Evolutionary conservation across 441 rosid genomes (phyloP), one percentile per base, ranked within the genome.

Genomic region (Gossypium schwendimanii): DNA sequence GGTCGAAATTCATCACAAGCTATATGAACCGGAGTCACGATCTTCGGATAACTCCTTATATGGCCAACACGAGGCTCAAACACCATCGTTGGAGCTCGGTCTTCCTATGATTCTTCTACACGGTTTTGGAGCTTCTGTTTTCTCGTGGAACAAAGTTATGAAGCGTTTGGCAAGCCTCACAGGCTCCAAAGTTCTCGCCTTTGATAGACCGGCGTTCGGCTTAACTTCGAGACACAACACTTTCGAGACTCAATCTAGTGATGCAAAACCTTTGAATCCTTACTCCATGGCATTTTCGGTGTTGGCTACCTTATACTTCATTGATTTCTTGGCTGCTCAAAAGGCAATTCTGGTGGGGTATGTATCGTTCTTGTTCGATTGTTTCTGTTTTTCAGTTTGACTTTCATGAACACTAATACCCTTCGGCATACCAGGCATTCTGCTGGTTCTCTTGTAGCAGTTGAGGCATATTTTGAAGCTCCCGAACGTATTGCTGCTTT

Each of bases 91-190:
- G 63, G 80, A 75, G 71, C 10, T 77, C 45, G 76, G 78, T 23
- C 74, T 86, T 49, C 97, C 97, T 0, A 79, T 90, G 87, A 85
- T 94, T 72, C 82, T 94, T 26, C 79, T 94, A 47, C 98, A 92
- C 36, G 98, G 97, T 4, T 94, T 94, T 69, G 98, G 98, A 50
- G 98, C 98, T 73, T 94, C 98, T 26, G 86, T 88, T 49, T 94
- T 82, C 85, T 92, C 97, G 1, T 94, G 97, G 98, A 81, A 75
- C 76, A 82, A 82, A 73, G 94, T 77, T 60, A 88, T 90, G 91
- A 89, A 88, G 84, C 92, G 81, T 39, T 78, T 94, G 75, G 92
- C 91, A 5, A 78, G 84, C 45, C 67, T 82, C 70, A 80, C 85
- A 49, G 76, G 88, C 26, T 86, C 94, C 60, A 90, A 87, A 85